Conservation (phyloP, 1,139 yeast genomes). For the Suhomyces guaymorum region DNA sequence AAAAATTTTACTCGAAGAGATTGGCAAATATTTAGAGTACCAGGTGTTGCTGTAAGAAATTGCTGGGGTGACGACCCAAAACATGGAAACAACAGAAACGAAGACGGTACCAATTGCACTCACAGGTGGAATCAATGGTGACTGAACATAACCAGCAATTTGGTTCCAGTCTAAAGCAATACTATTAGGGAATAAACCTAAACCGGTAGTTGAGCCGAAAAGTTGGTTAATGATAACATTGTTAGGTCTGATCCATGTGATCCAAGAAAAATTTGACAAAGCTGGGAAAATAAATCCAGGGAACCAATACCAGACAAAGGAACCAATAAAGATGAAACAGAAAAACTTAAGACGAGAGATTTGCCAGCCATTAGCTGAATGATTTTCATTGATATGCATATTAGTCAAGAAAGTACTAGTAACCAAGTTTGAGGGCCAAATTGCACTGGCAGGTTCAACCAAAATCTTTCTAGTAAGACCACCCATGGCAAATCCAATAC, state of each 20-base stretch:
- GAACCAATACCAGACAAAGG: constrained; percentile 43
- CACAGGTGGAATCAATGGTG: constrained; percentile 71
- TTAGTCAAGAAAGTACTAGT: constrained; percentile 53
- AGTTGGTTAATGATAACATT: constrained; percentile 58
- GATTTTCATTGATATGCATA: constrained; percentile 62
- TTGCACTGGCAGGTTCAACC: constrained; percentile 62
- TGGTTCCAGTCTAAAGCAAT: constrained; percentile 48
- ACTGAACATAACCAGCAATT: constrained; percentile 55
- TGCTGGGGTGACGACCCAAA: constrained; percentile 46
- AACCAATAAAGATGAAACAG: constrained; percentile 26
- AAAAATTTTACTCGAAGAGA: constrained; percentile 40
- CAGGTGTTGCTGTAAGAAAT: constrained; percentile 43
- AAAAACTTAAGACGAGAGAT: constrained; percentile 40
- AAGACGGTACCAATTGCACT: constrained; percentile 54
- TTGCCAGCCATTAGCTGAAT: constrained; percentile 47
- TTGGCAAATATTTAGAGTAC: constrained; percentile 47
- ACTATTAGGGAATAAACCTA: constrained; percentile 59
- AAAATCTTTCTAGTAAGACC: constrained; percentile 58
- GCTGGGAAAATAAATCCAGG: constrained; percentile 37
- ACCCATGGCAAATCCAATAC: constrained; percentile 66
- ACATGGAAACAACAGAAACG: constrained; percentile 29
- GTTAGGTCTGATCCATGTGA: constrained; percentile 33
- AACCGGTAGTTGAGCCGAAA: constrained; percentile 61
- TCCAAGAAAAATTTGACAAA: constrained; percentile 29
- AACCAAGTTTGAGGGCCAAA: constrained; percentile 67